These are phyloP conservation scores for Microdochium trichocladiopsis DNA, from an alignment of 2,329 filamentous ascomycete genomes.

Conservation along the genomic window DNA sequence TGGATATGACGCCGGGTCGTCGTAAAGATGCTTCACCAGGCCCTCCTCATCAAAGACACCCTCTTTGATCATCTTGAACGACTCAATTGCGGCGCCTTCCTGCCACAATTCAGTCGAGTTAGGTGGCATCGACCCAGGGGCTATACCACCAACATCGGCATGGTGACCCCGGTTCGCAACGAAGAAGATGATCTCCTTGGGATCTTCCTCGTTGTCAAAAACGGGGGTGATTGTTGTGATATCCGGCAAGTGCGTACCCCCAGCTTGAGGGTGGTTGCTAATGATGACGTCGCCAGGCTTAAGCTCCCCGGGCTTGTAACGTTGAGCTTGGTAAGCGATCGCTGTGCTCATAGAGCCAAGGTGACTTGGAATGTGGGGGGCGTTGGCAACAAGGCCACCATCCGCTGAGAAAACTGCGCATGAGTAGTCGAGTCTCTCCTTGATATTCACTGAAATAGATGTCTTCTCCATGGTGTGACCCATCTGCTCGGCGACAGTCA, in stretches of 20 bases:
- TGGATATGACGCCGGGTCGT: constrained; percentile 66
- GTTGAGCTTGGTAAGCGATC: not conserved
- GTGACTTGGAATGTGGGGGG: constrained; percentile 72
- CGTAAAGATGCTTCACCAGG: constrained; percentile 63
- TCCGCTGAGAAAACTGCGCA: constrained; percentile 70
- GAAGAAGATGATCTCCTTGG: constrained; percentile 18
- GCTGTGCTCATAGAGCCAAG: constrained; percentile 82
- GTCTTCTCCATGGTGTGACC: constrained; percentile 74
- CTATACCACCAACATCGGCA: constrained; percentile 72
- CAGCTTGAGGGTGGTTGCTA: constrained; percentile 12
- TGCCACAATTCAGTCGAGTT: constrained; percentile 59
- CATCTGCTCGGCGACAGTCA: constrained; percentile 83
- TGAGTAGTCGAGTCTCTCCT: constrained; percentile 75
- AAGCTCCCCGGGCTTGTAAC: not conserved
- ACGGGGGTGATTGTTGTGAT: constrained; percentile 10
- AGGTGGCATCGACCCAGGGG: constrained; percentile 78
- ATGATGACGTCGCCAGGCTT: constrained; percentile 13
- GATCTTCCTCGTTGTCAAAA: constrained; percentile 5
- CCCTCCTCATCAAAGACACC: constrained; percentile 73
- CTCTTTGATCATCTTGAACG: constrained; percentile 66
- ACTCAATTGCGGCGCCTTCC: constrained; percentile 58
- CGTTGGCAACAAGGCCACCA: constrained; percentile 66
- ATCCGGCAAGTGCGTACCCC: constrained; percentile 15
- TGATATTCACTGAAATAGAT: constrained; percentile 70
- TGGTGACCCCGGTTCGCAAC: constrained; percentile 69